Conservation (phyloP, 306 rosid genomes). For the Vigna angularis region DNA sequence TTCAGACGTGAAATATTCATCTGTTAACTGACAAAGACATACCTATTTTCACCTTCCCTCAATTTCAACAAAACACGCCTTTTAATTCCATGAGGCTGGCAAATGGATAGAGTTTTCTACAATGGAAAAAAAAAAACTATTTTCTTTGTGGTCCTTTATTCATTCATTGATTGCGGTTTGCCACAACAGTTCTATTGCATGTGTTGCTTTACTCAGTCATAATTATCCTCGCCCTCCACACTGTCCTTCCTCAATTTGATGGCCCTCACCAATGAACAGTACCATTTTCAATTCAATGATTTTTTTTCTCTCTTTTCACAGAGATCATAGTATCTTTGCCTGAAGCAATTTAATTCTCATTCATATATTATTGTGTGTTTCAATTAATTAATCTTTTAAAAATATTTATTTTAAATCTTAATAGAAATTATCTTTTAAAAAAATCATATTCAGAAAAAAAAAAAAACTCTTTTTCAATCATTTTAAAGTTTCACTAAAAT, state of each 20-base stretch:
- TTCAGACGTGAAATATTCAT: constrained; percentile 2
- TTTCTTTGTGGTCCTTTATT: neutral
- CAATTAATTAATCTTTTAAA: too few species aligned
- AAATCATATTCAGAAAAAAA: too few species aligned
- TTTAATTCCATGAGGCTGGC: neutral
- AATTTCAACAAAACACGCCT: neutral
- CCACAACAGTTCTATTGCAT: neutral
- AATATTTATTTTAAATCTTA: too few species aligned
- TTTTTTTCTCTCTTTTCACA: too few species aligned
- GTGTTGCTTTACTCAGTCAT: neutral
- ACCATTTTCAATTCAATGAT: too few species aligned
- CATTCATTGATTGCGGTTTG: neutral
- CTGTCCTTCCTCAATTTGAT: neutral
- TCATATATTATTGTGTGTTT: too few species aligned
- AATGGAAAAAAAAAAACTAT: neutral
- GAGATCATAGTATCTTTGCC: too few species aligned
- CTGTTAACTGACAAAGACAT: neutral
- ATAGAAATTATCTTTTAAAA: too few species aligned
- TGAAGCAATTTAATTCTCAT: too few species aligned
- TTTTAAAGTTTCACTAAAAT: too few species aligned
- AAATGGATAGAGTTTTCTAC: neutral
- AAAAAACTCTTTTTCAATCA: too few species aligned
- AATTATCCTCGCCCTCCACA: neutral
- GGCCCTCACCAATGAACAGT: too few species aligned
- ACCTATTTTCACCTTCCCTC: neutral